These are phyloP conservation scores for Toxoplasma gondii DNA, from an alignment of 169 alveolate species.

Conservation along the genomic window DNA sequence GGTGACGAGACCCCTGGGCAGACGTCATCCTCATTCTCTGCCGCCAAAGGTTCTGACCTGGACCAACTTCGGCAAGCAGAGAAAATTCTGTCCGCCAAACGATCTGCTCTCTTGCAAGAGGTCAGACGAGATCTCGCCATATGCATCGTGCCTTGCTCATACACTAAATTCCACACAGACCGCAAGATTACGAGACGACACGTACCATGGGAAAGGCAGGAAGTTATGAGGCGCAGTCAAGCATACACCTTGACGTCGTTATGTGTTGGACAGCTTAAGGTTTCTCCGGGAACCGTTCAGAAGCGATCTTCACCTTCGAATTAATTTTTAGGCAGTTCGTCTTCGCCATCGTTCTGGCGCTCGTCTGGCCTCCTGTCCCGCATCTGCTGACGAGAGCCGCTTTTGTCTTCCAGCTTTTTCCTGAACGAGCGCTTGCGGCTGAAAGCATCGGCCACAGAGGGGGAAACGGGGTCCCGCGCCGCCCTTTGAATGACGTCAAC, in stretches of 20 bases:
- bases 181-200: too few species aligned
- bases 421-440: slow-evolving; percentile 61
- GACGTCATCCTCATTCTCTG: not conserved
- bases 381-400: not conserved
- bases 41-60: not conserved
- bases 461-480: slow-evolving; percentile 1
- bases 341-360: too few species aligned
- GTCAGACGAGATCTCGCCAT: not conserved
- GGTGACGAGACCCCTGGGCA: not conserved
- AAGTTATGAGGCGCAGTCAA: too few species aligned
- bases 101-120: not conserved
- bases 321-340: too few species aligned
- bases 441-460: slow-evolving; percentile 55
- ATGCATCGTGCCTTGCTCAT: too few species aligned
- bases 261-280: too few species aligned
- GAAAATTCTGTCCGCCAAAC: not conserved
- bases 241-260: too few species aligned
- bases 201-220: too few species aligned
- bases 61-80: not conserved
- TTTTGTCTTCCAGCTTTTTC: slow-evolving; percentile 8
- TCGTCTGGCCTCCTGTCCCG: too few species aligned
- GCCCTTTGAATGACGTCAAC: slow-evolving; percentile 43
- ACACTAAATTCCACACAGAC: too few species aligned
- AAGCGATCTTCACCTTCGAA: too few species aligned
- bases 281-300: too few species aligned